These are phyloP conservation scores for Dionaea muscipula DNA, from an alignment of 179 eudicot genomes.

Conservation along the genomic window DNA sequence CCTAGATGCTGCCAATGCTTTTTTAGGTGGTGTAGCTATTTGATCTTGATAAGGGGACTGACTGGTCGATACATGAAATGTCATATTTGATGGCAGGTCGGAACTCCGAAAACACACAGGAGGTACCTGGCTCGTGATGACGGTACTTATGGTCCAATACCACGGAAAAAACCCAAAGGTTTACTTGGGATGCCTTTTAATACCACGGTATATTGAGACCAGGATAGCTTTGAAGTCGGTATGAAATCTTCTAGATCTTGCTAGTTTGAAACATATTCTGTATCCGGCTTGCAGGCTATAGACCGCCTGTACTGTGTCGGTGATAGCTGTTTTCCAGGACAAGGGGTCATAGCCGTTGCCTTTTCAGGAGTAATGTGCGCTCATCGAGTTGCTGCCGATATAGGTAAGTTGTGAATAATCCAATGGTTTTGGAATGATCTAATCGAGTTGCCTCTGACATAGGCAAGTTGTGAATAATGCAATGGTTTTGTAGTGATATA, in stretches of 20 bases:
- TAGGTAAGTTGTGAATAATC: conserved; percentile 34
- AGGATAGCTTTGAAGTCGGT: neutral
- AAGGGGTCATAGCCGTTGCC: conserved; percentile 99
- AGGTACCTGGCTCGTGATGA: conserved; percentile 93
- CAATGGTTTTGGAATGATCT: neutral
- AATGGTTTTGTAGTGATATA: neutral
- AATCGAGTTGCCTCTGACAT: too few species aligned
- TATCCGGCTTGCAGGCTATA: conserved; percentile 45
- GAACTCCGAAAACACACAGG: conserved; percentile 93
- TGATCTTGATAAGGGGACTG: neutral
- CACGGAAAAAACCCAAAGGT: conserved; percentile 65
- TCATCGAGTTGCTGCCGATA: conserved; percentile 92
- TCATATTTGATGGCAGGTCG: conserved; percentile 44
- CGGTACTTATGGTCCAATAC: conserved; percentile 99
- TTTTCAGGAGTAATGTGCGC: conserved; percentile 99
- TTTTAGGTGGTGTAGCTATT: neutral
- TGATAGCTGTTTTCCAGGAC: conserved; percentile 98
- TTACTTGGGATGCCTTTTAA: conserved; percentile 96
- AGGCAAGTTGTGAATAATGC: neutral
- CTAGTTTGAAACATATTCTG: conserved; percentile 13
- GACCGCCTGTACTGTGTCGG: conserved; percentile 95
- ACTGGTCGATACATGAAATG: neutral
- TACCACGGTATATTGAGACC: conserved; percentile 61
- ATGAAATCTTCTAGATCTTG: neutral
- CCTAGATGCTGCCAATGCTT: too few species aligned